These are phyloP conservation scores for Tolypocladium sp. DNA, from an alignment of 2,329 filamentous ascomycete genomes.

Conservation along the genomic window DNA sequence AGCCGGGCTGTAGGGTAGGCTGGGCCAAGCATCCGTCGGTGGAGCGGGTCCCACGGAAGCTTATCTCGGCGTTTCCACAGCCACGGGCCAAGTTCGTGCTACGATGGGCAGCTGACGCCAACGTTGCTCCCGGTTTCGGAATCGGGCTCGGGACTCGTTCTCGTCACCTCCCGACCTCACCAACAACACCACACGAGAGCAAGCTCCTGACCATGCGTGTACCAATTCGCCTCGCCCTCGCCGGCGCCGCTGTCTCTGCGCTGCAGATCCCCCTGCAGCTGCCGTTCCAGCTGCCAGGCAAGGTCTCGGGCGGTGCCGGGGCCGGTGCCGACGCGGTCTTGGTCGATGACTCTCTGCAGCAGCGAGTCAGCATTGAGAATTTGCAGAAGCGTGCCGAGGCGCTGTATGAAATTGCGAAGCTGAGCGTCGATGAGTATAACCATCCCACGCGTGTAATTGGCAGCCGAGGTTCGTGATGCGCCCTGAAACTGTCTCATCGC, in stretches of 20 bases:
- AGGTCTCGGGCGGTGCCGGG: not conserved
- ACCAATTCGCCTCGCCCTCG: not conserved
- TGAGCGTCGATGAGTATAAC: constrained; percentile 49
- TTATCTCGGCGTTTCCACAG: not conserved
- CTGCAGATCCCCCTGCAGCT: constrained; percentile 1
- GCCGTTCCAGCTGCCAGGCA: not conserved
- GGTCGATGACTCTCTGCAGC: constrained; percentile 46
- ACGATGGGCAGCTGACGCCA: not conserved
- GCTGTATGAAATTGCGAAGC: constrained; percentile 54
- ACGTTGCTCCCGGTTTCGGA: not conserved
- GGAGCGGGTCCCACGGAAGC: not conserved
- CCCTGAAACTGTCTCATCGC: not conserved
- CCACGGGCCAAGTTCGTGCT: not conserved
- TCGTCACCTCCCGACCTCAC: not conserved
- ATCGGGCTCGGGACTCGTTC: not conserved
- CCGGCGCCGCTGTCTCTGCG: not conserved
- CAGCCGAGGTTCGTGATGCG: constrained; percentile 38
- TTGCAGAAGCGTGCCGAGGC: constrained; percentile 50
- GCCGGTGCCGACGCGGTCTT: constrained; percentile 14
- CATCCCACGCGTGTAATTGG: constrained; percentile 66
- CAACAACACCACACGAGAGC: not conserved
- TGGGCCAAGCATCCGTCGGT: not conserved
- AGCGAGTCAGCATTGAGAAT: constrained; percentile 42
- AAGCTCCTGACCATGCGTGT: not conserved
- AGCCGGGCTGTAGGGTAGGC: not conserved